Evolutionary conservation across 352 stramenopile species (phyloP), one percentile per base, ranked within the genome.

Genomic region (Plasmopara viticola): DNA sequence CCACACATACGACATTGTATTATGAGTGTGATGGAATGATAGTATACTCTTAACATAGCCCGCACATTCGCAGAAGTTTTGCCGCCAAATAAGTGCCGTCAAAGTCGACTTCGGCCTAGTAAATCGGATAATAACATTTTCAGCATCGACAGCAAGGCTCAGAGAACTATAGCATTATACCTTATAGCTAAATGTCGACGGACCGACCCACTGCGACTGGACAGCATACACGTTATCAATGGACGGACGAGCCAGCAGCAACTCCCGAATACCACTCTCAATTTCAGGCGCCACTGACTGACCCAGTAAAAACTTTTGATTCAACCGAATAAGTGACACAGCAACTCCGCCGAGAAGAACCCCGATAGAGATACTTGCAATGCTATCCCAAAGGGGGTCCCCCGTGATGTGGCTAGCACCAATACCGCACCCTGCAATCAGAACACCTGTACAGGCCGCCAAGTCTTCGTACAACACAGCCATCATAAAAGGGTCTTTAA

Each of bases 141-240:
- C 20, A 25, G 20, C 20, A 25, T 25, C 20, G 20, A 25, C 20
- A 25, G 20, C 20, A 25, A 25, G 20, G 20, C 20, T 25, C 20
- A 25, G 20, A 25, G 20, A 25, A 25, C 20, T 25, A 25, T 25
- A 25, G 20, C 20, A 25, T 25, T 25, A 13, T 57, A 93, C 82
- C 75, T 99, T 99, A 83, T 97, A 99, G 55, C 90, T 97, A 62
- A 99, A 99, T 7, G 90, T 98, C 57, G 97, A 96, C 4, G 95
- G 95, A 14, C 95, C 94, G 37, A 98, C 95, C 95, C 95, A 99
- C 74, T 99, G 95, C 38, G 86, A 98, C 74, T 99, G 95, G 45
- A 99, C 94, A 17, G 78, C 87, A 61, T 95, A 90, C 28, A 98
- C 90, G 49, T 92, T 88, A 44, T 98, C 94, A 66, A 98, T 97